A percentile compares a stretch with the other conserved stretches of the same genome.
Conservation (phyloP, 768 basidiomycete species). For the Rhodotorula paludigena region DNA sequence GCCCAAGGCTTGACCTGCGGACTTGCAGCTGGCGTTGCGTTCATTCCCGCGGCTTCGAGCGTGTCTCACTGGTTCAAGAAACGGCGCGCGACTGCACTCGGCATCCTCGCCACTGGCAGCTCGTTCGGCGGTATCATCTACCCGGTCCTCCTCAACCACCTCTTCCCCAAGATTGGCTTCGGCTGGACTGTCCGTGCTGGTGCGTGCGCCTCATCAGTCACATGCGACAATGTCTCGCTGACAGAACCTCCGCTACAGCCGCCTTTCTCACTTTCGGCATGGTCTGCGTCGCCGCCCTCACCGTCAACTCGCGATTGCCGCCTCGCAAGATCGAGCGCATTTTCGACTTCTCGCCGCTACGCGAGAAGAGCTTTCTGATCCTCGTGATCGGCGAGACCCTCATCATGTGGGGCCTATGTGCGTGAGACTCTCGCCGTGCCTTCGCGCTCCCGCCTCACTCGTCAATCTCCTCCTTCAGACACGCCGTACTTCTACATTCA, state of each 20-base stretch:
- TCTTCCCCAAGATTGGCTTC: conserved; percentile 42
- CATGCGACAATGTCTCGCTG: neutral
- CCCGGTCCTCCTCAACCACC: conserved; percentile 52
- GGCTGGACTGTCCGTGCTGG: conserved; percentile 44
- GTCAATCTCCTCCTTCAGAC: neutral
- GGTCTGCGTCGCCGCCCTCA: conserved; percentile 49
- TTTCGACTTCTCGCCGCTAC: conserved; percentile 35
- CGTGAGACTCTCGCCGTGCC: too few relatives aligned
- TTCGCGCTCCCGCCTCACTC: too few relatives aligned
- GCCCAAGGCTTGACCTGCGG: conserved; percentile 55
- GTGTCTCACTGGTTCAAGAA: conserved; percentile 63
- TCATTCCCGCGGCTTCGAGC: conserved; percentile 60
- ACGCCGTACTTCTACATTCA: conserved; percentile 39
- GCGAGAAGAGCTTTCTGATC: conserved; percentile 29
- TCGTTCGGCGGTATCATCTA: conserved; percentile 59
- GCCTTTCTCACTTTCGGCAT: conserved; percentile 54
- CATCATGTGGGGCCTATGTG: conserved; percentile 31
- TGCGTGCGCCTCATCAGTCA: neutral
- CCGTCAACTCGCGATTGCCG: conserved; percentile 51
- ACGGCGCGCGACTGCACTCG: conserved; percentile 67
- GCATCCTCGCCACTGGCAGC: conserved; percentile 66
- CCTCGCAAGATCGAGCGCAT: conserved; percentile 44
- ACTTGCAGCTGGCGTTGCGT: conserved; percentile 50
- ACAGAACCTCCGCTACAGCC: conserved; percentile 35
- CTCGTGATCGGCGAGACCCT: conserved; percentile 46